These are phyloP conservation scores for Colletotrichum orchidophilum DNA, from an alignment of 2,329 filamentous ascomycete species.

Conservation along the genomic window DNA sequence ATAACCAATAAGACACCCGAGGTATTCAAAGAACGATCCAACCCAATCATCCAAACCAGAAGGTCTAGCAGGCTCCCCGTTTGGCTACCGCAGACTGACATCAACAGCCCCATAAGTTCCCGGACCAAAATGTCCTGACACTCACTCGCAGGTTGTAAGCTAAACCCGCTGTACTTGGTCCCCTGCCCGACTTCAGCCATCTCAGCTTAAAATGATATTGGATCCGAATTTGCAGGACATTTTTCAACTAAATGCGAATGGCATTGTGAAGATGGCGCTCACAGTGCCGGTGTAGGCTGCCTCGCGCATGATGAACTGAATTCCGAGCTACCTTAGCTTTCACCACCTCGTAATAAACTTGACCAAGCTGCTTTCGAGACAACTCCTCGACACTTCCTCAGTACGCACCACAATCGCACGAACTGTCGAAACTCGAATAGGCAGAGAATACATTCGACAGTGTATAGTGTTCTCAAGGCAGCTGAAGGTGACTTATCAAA, in stretches of 20 bases:
- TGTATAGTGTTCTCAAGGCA: neutral
- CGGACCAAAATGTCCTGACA: conserved; percentile 32
- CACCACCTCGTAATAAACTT: too few species aligned
- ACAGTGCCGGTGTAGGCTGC: neutral
- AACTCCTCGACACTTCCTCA: neutral
- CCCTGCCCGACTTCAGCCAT: conserved; percentile 7
- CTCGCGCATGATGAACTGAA: neutral
- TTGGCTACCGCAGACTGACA: conserved; percentile 22
- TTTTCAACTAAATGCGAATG: neutral
- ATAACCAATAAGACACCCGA: neutral
- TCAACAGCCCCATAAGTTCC: conserved; percentile 14
- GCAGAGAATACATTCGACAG: neutral
- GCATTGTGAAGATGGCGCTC: neutral
- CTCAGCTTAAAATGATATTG: neutral
- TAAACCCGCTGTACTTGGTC: neutral
- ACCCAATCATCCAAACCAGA: conserved; percentile 32
- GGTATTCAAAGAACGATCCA: conserved; percentile 7
- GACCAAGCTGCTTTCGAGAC: neutral
- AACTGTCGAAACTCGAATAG: neutral
- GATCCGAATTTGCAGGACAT: neutral
- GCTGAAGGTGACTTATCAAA: too few species aligned
- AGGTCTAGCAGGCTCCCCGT: conserved; percentile 11
- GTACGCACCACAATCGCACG: neutral
- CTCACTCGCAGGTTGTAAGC: neutral
- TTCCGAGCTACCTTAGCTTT: too few species aligned